Evolutionary conservation across 495 filamentous ascomycete species (phyloP).

Genomic region (Ramalina intermedia): DNA sequence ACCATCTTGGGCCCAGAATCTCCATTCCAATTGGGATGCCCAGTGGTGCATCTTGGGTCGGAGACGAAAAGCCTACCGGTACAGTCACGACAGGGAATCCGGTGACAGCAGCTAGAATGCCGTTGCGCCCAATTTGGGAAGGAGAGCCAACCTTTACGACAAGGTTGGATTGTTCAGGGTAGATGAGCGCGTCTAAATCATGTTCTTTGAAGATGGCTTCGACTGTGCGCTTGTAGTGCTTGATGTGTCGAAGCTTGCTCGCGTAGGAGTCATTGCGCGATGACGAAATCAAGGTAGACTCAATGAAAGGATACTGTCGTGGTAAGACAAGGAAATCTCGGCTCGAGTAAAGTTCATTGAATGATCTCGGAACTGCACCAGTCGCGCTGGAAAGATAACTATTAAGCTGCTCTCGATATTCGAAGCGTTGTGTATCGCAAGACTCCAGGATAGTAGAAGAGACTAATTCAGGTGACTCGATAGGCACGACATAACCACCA

Average conservation of each 20-base stretch:
- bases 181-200: conserved; percentile 43
- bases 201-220: conserved; percentile 31
- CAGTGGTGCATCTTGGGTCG: conserved; percentile 29
- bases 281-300: conserved; percentile 31
- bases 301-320: conserved; percentile 36
- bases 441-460: conserved; percentile 25
- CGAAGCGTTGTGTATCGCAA: conserved; percentile 43
- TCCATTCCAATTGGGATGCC: conserved; percentile 53
- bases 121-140: conserved; percentile 45
- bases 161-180: conserved; percentile 51
- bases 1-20: conserved; percentile 40
- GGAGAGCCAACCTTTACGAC: conserved; percentile 41
- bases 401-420: conserved; percentile 38
- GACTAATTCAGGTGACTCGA: conserved; percentile 37
- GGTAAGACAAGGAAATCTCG: conserved; percentile 41
- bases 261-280: conserved; percentile 32
- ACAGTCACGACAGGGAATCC: conserved; percentile 49
- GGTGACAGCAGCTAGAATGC: conserved; percentile 48
- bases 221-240: conserved; percentile 30
- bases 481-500: conserved; percentile 29
- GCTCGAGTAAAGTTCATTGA: conserved; percentile 30
- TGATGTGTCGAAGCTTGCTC: conserved; percentile 27
- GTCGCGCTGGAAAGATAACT: conserved; percentile 26
- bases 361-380: conserved; percentile 21
- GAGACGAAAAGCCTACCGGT: conserved; percentile 35